Percentiles rank a stretch among this genome's conserved stretches.
These are phyloP conservation scores for Fennellomyces sp. DNA, from an alignment of 371 early-diverging fungal species.

Conservation along the genomic window DNA sequence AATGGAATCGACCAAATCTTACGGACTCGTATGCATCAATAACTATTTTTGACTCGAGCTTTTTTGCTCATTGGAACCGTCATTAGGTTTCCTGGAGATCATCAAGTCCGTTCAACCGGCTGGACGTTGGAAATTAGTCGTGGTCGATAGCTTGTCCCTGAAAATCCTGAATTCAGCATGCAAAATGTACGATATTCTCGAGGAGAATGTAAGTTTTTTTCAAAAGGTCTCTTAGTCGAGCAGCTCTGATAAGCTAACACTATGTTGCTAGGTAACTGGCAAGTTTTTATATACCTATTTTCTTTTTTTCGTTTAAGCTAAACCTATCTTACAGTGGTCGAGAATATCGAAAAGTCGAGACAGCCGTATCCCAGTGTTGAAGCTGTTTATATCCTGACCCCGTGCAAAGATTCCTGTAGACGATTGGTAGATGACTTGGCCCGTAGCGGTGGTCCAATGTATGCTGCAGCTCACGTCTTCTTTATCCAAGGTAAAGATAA, in stretches of 20 bases:
- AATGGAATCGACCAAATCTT: constrained; percentile 18
- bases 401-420: constrained; percentile 75
- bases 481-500: constrained; percentile 70
- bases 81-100: constrained; percentile 68
- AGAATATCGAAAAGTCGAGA: constrained; percentile 79
- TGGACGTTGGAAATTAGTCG: constrained; percentile 87
- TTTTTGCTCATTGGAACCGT: constrained; percentile 23
- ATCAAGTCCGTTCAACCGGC: constrained; percentile 71
- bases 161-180: constrained; percentile 86
- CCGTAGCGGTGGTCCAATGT: constrained; percentile 58
- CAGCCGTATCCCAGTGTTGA: constrained; percentile 87
- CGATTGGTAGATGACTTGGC: constrained; percentile 85
- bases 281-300: background rate
- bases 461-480: constrained; percentile 80
- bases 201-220: constrained; percentile 85
- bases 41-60: background rate
- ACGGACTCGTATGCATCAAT: constrained; percentile 10
- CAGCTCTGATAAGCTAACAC: background rate
- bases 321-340: constrained; percentile 36
- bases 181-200: constrained; percentile 91
- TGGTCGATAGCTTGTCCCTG: constrained; percentile 85
- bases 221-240: background rate
- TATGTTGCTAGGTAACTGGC: constrained; percentile 4
- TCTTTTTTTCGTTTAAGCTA: background rate
- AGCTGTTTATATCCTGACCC: constrained; percentile 90